Evolutionary conservation across 345 rosid genomes (phyloP).

Genomic region (Acer saccharum): DNA sequence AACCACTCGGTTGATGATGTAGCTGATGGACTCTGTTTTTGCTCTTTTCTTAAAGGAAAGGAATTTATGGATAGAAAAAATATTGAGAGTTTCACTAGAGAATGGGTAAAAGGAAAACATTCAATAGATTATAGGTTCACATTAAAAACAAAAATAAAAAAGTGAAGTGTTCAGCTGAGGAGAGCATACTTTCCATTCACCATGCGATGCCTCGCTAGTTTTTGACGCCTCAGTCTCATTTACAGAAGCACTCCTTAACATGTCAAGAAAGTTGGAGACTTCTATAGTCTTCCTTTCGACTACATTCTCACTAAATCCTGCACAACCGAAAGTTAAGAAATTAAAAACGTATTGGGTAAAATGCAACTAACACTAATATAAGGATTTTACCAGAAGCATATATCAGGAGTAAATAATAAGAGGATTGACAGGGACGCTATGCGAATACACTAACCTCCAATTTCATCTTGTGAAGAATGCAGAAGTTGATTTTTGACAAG

Average conservation of each 20-base stretch:
- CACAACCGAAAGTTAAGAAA: conserved; percentile 19
- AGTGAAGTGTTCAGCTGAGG: background rate
- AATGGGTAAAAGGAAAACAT: conserved; percentile 6
- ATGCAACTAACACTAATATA: conserved; percentile 1
- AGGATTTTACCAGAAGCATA: conserved; percentile 1
- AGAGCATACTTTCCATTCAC: conserved; percentile 82
- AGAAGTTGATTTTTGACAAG: conserved; percentile 66
- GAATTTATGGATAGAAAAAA: background rate
- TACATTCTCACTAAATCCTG: conserved; percentile 55
- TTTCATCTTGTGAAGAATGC: conserved; percentile 37
- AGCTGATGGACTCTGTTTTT: conserved; percentile 8
- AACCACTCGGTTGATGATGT: background rate
- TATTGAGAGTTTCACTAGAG: background rate
- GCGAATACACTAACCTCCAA: conserved; percentile 43
- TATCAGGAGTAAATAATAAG: background rate
- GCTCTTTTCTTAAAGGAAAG: background rate
- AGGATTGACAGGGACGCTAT: background rate
- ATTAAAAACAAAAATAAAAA: background rate
- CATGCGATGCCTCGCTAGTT: conserved; percentile 44
- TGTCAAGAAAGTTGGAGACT: conserved; percentile 69
- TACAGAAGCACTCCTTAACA: conserved; percentile 80
- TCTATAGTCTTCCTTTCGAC: conserved; percentile 59
- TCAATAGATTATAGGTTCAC: background rate
- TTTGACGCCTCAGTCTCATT: conserved; percentile 40
- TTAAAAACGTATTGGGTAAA: conserved; percentile 9